These are phyloP conservation scores for Trichoderma virens DNA, from an alignment of 495 filamentous ascomycete genomes.

Conservation along the genomic window DNA sequence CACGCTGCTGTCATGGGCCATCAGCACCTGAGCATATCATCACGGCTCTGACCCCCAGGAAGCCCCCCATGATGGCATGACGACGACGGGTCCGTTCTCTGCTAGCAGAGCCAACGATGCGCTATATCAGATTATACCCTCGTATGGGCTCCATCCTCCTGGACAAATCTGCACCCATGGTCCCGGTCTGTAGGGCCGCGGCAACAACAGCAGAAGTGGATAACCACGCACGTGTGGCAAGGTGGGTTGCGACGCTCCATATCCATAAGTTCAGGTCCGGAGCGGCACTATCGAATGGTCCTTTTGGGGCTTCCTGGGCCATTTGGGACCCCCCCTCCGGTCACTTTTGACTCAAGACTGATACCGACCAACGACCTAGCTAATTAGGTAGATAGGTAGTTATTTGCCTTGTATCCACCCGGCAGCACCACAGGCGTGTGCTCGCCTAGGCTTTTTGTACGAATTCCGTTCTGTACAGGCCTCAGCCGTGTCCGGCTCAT, in stretches of 20 bases:
- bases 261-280: slow-evolving; percentile 5
- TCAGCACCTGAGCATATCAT: slow-evolving; percentile 4
- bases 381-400: neutral
- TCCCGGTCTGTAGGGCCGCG: slow-evolving; percentile 8
- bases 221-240: slow-evolving; percentile 2
- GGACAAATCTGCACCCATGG: neutral
- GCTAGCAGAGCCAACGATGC: neutral
- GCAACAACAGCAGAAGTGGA: slow-evolving; percentile 1
- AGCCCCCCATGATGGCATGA: neutral
- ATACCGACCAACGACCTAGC: slow-evolving; percentile 6
- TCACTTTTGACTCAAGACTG: slow-evolving; percentile 6
- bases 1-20: slow-evolving; percentile 1
- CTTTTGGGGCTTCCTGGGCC: slow-evolving; percentile 7
- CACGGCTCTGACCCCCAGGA: neutral
- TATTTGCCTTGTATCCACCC: slow-evolving; percentile 8
- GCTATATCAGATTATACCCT: neutral
- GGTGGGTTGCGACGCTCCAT: slow-evolving; percentile 1
- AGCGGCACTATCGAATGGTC: slow-evolving; percentile 7
- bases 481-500: slow-evolving; percentile 7
- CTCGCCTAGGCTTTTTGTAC: neutral
- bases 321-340: slow-evolving; percentile 7
- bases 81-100: neutral
- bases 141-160: neutral
- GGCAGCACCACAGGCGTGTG: neutral
- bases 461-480: neutral